Percentiles rank a stretch among this genome's conserved stretches.
Evolutionary conservation across 2,329 filamentous ascomycete genomes (phyloP).

Genomic region (Lachnellula hyalina): DNA sequence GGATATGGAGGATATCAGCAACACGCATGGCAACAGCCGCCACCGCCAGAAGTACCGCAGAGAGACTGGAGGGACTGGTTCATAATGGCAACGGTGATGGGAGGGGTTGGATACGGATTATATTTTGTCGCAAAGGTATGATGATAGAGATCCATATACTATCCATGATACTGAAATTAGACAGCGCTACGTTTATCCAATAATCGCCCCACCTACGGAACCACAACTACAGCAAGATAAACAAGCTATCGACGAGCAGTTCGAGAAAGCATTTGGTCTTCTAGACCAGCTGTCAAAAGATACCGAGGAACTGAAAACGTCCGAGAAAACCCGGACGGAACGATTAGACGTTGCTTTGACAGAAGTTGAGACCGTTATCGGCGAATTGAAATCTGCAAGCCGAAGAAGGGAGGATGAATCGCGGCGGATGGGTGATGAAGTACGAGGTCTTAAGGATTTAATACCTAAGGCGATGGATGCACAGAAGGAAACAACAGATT

Average conservation of each 20-base stretch:
- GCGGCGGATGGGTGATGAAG: slow-evolving; percentile 78
- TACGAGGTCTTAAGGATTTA: slow-evolving; percentile 73
- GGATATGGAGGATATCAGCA: slow-evolving; percentile 45
- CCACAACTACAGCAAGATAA: slow-evolving; percentile 95
- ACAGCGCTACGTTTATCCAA: slow-evolving; percentile 81
- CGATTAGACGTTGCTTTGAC: slow-evolving; percentile 74
- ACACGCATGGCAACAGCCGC: slow-evolving; percentile 52
- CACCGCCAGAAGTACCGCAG: slow-evolving; percentile 58
- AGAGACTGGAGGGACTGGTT: slow-evolving; percentile 99
- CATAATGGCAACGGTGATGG: slow-evolving; percentile 95
- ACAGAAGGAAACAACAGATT: slow-evolving; percentile 79
- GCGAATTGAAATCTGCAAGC: slow-evolving; percentile 75
- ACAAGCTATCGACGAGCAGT: slow-evolving; percentile 83
- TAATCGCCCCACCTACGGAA: slow-evolving; percentile 89
- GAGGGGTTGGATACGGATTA: slow-evolving; percentile 81
- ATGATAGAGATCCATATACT: neutral
- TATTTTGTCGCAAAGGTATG: slow-evolving; percentile 80
- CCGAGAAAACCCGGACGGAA: slow-evolving; percentile 79
- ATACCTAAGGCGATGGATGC: slow-evolving; percentile 86
- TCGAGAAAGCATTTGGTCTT: slow-evolving; percentile 84
- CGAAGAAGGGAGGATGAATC: slow-evolving; percentile 82
- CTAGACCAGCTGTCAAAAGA: slow-evolving; percentile 91
- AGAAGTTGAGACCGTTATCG: slow-evolving; percentile 79
- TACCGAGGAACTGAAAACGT: slow-evolving; percentile 79
- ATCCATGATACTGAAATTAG: slow-evolving; percentile 19